These are phyloP conservation scores for Calamus simplicifolius DNA, from an alignment of 176 grass and related monocot genomes.

Conservation along the genomic window DNA sequence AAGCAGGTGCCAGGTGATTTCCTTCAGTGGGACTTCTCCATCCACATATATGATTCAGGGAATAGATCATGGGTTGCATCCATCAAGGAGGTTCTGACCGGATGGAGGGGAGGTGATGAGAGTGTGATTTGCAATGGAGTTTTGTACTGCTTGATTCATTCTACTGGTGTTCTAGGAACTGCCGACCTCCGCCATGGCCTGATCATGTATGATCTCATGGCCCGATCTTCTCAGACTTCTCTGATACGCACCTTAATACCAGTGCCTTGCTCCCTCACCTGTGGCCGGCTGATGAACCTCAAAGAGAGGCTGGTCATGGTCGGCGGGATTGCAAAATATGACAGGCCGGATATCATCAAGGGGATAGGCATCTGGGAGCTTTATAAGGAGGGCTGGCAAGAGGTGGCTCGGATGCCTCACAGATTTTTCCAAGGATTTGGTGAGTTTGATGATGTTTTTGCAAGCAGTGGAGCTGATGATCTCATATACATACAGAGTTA, in stretches of 20 bases:
- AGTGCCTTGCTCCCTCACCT: conserved; percentile 70
- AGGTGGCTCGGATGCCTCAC: conserved; percentile 79
- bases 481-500: conserved; percentile 92
- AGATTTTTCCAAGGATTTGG: conserved; percentile 95
- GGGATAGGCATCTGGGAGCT: conserved; percentile 95
- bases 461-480: conserved; percentile 63
- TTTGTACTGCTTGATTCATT: conserved; percentile 88
- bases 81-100: conserved; percentile 49
- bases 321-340: conserved; percentile 81
- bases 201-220: conserved; percentile 54
- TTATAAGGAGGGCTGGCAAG: conserved; percentile 52
- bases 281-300: conserved; percentile 72
- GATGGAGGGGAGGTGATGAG: conserved; percentile 90
- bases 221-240: conserved; percentile 15
- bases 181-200: conserved; percentile 61
- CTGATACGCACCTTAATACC: conserved; percentile 39
- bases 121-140: conserved; percentile 72
- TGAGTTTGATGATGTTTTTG: conserved; percentile 86
- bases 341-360: conserved; percentile 91
- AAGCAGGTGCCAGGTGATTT: conserved; percentile 66
- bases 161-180: conserved; percentile 62
- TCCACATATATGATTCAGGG: conserved; percentile 61
- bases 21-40: conserved; percentile 60
- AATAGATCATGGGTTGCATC: conserved; percentile 40
- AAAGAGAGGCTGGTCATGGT: conserved; percentile 75